Conservation (phyloP, 768 basidiomycete genomes). For the Fomitopsis pulvina region DNA sequence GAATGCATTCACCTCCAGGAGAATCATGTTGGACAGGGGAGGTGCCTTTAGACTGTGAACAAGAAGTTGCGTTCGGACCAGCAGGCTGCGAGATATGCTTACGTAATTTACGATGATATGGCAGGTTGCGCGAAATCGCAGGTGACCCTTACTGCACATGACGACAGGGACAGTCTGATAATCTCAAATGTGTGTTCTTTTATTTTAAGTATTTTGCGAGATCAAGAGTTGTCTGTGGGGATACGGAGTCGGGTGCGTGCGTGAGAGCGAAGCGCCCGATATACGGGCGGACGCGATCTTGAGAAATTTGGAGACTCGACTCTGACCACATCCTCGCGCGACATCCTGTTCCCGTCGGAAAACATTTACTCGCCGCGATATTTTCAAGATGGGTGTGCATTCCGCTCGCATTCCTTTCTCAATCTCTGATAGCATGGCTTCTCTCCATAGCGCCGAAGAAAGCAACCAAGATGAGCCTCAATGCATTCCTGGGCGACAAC, state of each 20-base stretch:
- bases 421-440: constrained; percentile 1
- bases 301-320: constrained; percentile 2
- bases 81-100: background rate
- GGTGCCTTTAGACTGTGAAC: no score
- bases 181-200: no score
- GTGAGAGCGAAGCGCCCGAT: background rate
- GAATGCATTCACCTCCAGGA: constrained; percentile 61
- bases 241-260: background rate
- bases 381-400: constrained; percentile 26
- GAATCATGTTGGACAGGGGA: constrained; percentile 50
- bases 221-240: no score
- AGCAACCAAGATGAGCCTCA: constrained; percentile 87
- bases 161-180: background rate
- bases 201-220: no score
- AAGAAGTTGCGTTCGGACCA: no score
- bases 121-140: background rate
- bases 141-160: no score
- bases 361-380: constrained; percentile 1
- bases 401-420: background rate
- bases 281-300: background rate
- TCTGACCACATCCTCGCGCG: background rate
- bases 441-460: constrained; percentile 71
- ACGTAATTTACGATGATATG: background rate
- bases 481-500: constrained; percentile 85
- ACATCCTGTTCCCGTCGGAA: background rate